Percentiles rank a stretch among this genome's conserved stretches.
These are phyloP conservation scores for Penicillium arizonense DNA, from an alignment of 495 filamentous ascomycete species.

Conservation along the genomic window DNA sequence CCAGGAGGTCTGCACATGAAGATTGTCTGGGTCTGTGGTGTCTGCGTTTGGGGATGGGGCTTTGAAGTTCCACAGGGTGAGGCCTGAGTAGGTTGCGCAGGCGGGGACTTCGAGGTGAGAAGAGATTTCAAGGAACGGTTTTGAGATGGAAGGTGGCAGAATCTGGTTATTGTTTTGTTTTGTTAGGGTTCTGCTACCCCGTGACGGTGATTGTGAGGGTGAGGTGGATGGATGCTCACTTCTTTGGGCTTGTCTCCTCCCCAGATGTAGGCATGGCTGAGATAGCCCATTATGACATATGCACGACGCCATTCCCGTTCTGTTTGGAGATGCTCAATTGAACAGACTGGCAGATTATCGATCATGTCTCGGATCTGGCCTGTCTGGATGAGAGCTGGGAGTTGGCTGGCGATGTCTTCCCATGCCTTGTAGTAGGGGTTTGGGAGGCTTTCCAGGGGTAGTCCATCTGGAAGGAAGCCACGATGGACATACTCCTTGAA, in stretches of 20 bases:
- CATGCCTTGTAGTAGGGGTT: slow-evolving; percentile 87
- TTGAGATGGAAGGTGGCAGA: slow-evolving; percentile 76
- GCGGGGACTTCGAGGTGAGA: slow-evolving; percentile 79
- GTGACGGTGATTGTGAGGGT: no score
- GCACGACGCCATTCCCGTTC: slow-evolving; percentile 91
- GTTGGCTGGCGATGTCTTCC: slow-evolving; percentile 74
- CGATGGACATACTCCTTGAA: slow-evolving; percentile 59
- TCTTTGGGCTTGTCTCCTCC: slow-evolving; percentile 79
- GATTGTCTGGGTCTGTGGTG: slow-evolving; percentile 78
- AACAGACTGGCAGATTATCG: slow-evolving; percentile 74
- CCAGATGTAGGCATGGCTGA: slow-evolving; percentile 94
- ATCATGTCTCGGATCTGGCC: slow-evolving; percentile 72
- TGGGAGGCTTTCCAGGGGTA: slow-evolving; percentile 71
- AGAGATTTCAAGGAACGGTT: slow-evolving; percentile 78
- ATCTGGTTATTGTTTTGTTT: slow-evolving; percentile 46
- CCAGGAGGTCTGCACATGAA: slow-evolving; percentile 79
- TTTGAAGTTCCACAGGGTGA: slow-evolving; percentile 92
- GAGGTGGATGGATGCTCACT: slow-evolving; percentile 36
- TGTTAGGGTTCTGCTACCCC: neutral
- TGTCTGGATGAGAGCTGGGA: slow-evolving; percentile 74
- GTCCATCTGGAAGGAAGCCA: slow-evolving; percentile 82
- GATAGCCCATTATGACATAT: slow-evolving; percentile 80
- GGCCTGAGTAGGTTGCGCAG: slow-evolving; percentile 88
- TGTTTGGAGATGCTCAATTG: slow-evolving; percentile 66
- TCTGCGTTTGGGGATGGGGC: slow-evolving; percentile 66